phyloP scores from a whole-genome alignment of 2,329 filamentous ascomycete species.

The Cryphonectria radicalis region DNA sequence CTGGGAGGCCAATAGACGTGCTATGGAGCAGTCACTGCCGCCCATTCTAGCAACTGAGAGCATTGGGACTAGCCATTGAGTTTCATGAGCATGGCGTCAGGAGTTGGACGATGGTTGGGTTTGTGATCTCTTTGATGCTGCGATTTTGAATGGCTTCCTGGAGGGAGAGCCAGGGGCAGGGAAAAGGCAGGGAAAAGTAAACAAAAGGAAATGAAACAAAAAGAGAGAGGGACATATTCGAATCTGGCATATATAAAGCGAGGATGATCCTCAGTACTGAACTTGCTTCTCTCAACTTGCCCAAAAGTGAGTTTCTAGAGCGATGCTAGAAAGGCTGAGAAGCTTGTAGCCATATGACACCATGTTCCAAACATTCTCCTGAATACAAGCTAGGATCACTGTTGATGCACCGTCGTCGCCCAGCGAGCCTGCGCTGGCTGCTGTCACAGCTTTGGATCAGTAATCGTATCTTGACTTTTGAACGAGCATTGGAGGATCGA shows the following conservation, averaged over 20 bases:
- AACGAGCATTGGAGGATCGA: neutral
- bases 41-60: neutral
- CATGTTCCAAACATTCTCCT: neutral
- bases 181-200: neutral
- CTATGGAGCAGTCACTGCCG: neutral
- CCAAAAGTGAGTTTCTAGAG: neutral
- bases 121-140: neutral
- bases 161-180: no score
- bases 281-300: neutral
- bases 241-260: neutral
- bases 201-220: neutral
- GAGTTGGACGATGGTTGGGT: neutral
- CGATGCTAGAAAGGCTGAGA: neutral
- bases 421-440: neutral
- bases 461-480: neutral
- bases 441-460: neutral
- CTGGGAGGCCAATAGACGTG: neutral
- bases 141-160: neutral
- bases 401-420: neutral
- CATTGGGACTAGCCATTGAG: neutral
- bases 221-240: neutral
- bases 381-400: neutral
- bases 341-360: neutral
- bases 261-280: neutral
- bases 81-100: neutral